Conservation (phyloP, 371 early-diverging fungal genomes). For the Syncephalastrum sp. region DNA sequence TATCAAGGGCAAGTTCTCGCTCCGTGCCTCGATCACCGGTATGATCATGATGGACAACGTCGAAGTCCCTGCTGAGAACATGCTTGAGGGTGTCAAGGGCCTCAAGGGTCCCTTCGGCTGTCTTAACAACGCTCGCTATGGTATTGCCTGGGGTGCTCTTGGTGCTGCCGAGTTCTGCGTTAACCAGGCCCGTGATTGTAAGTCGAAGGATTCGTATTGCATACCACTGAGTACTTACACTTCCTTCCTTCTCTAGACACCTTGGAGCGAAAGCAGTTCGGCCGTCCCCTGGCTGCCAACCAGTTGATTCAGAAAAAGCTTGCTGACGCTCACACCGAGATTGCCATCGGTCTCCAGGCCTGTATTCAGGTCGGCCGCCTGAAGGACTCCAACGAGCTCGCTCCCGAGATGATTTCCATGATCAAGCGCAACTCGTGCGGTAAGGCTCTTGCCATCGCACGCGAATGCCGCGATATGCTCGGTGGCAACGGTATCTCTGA, state of each 20-base stretch:
- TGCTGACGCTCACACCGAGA: conserved; percentile 94
- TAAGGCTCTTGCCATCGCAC: conserved; percentile 92
- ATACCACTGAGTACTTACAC: background rate
- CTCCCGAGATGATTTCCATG: conserved; percentile 96
- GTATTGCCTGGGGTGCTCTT: conserved; percentile 97
- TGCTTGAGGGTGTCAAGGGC: conserved; percentile 87
- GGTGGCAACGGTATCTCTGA: conserved; percentile 96
- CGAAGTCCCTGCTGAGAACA: conserved; percentile 85
- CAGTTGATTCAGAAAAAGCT: conserved; percentile 97
- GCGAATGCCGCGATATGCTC: conserved; percentile 85
- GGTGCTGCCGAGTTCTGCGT: conserved; percentile 97
- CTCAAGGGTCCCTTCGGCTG: conserved; percentile 98
- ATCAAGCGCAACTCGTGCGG: conserved; percentile 97
- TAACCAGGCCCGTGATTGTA: conserved; percentile 68
- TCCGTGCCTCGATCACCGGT: conserved; percentile 94
- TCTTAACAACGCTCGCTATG: conserved; percentile 96
- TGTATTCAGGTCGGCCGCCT: conserved; percentile 92
- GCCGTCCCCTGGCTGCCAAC: conserved; percentile 91
- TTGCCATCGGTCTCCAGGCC: conserved; percentile 88
- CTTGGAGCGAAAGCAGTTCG: conserved; percentile 89
- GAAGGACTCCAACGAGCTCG: conserved; percentile 84
- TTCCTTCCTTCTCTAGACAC: conserved; percentile 50
- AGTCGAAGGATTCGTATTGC: background rate
- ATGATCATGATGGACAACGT: conserved; percentile 99
- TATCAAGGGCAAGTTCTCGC: conserved; percentile 95